Evolutionary conservation across 768 basidiomycete species (phyloP).

Genomic region (Mycena latifolia): DNA sequence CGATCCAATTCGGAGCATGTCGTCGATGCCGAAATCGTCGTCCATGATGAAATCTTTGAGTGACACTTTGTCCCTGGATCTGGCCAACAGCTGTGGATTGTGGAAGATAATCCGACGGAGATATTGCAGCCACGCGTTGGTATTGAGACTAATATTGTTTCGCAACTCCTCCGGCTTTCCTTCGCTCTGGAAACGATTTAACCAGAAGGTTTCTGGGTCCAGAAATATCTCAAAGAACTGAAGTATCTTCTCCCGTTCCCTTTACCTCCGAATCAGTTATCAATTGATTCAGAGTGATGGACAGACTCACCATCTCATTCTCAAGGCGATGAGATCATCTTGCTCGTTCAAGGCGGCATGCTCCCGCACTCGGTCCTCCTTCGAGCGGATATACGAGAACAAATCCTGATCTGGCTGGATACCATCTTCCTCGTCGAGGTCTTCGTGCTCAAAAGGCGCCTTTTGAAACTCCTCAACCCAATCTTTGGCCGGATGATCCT

Average conservation of each 20-base stretch:
- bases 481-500: slow-evolving; percentile 10
- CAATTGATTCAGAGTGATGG: too few relatives aligned
- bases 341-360: neutral
- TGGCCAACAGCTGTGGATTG: slow-evolving; percentile 43
- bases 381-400: neutral
- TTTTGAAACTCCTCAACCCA: slow-evolving; percentile 9
- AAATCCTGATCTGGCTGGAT: neutral
- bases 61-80: slow-evolving; percentile 45
- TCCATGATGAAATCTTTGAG: slow-evolving; percentile 46
- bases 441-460: neutral
- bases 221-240: neutral
- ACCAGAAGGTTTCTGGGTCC: slow-evolving; percentile 9
- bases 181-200: too few relatives aligned
- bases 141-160: too few relatives aligned
- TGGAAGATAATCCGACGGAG: slow-evolving; percentile 46
- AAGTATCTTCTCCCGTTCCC: slow-evolving; percentile 1
- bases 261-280: neutral
- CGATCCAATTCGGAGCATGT: slow-evolving; percentile 5
- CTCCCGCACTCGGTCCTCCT: neutral
- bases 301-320: neutral
- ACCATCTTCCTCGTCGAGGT: neutral
- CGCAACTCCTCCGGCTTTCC: too few relatives aligned
- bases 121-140: slow-evolving; percentile 37
- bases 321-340: slow-evolving; percentile 1
- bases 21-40: slow-evolving; percentile 44